A percentile compares a stretch with the other conserved stretches of the same genome.
Evolutionary conservation across 768 basidiomycete genomes (phyloP).

Genomic region (Macrolepiota dolichaula): DNA sequence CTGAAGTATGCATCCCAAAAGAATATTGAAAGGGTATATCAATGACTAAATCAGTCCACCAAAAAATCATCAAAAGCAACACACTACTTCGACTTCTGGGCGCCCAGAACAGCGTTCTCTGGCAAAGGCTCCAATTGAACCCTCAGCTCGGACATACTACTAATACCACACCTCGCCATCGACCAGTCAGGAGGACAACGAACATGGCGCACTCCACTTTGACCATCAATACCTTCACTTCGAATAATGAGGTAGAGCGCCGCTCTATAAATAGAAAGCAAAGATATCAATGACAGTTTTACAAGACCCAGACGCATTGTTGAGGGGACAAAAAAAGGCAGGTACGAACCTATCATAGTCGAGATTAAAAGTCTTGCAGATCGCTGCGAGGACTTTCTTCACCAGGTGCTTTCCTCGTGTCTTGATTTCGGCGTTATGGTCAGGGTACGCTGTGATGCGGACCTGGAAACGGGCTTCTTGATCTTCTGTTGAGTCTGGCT

Average conservation of each 20-base stretch:
- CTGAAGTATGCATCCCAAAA: too few species aligned
- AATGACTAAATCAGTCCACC: too few species aligned
- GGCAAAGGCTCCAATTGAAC: not conserved
- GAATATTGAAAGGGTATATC: too few species aligned
- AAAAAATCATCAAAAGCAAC: too few species aligned
- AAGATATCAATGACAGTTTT: not conserved
- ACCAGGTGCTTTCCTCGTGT: constrained; percentile 39
- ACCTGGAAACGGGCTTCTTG: constrained; percentile 26
- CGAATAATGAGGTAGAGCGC: constrained; percentile 14
- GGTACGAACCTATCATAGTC: constrained; percentile 25
- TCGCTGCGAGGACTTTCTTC: constrained; percentile 36
- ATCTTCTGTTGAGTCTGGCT: not conserved
- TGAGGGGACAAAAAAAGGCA: not conserved
- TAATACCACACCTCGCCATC: constrained; percentile 20
- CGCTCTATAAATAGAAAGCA: constrained; percentile 13
- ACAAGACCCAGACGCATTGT: not conserved
- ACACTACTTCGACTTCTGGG: not conserved
- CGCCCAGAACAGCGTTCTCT: not conserved
- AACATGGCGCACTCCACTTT: constrained; percentile 10
- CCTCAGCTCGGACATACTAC: not conserved
- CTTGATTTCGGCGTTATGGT: constrained; percentile 32
- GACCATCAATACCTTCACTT: constrained; percentile 12
- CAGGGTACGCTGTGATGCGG: constrained; percentile 17
- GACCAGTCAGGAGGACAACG: constrained; percentile 22
- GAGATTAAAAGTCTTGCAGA: constrained; percentile 35